Base-by-base conservation (phyloP, 306 rosid genomes). In the Arachis stenosperma region DNA sequence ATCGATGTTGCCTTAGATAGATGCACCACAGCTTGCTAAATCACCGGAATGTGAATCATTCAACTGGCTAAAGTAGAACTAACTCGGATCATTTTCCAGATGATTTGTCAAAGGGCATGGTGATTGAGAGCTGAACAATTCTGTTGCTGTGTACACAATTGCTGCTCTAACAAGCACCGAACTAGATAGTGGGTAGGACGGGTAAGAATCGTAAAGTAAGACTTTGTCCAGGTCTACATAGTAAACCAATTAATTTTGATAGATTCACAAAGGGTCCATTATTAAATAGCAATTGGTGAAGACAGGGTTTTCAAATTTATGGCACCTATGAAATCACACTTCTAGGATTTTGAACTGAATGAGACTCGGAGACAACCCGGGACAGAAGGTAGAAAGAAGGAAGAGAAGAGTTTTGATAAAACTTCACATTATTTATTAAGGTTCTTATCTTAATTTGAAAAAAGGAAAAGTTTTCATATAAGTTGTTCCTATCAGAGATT, bases 401-500 rank as follows among this genome's bases (percentile, higher is more conserved):
- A 13, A 13, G 17, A 56, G 9, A 62, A 63, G 13, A 44, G 54
- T 12, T 56, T 62, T 3, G 65, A n/a, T 13, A 61, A 12, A 54
- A 46, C 76, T 36, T 67, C 61, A 71, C 12, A 65, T 59, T 40
- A 66, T 22, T 30, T 75, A 65, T 41, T 65, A 41, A 50, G 73
- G 53, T 71, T 47, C 52, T 50, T 64, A 29, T n/a, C 36, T 44
- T 63, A 33, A 33, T 2, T 42, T 42, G 46, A 8, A 9, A 22
- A 40, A 9, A 57, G 37, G 37, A 33, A 58, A 55, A 55, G 61
- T 6, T 73, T 65, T 30, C 53, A 67, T 48, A 53, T 17, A 40
- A 48, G 59, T 29, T 37, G 44, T 60, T 40, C 64, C 33, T 8
- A 14, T 77, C 48, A 56, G 22, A 73, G 51, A 40, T 58, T 70